Evolutionary conservation across 306 rosid species (phyloP), one percentile per base, ranked within the genome.

Genomic region (Prunus kanzakura): DNA sequence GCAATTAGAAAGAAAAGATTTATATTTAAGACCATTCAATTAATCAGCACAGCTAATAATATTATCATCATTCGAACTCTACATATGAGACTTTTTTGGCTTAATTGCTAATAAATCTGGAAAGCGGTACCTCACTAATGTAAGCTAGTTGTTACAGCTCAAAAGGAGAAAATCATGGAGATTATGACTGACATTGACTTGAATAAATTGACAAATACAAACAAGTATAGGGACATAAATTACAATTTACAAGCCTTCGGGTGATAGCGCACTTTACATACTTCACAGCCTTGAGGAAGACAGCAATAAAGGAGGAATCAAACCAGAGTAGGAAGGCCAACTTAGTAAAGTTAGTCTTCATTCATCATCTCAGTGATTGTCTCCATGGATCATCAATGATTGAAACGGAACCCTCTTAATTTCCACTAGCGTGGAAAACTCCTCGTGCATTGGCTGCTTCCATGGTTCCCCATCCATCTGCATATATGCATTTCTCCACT

Each of bases 401-500:
- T 91, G 96, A 79, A 77, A 87, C 63, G 97, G 97, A 84, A 89
- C 97, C 85, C 88, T 90, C 84, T 87, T 92, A 75, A 96, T 96
- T 57, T 96, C 99, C n/a, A 96, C 90, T 15, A 86, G 84, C 2
- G 98, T 92, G 0, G 98, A 91, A 78, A 73, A 89, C 20, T 91
- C 88, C 54, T 85, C 79, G 80, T 72, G 85, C 87, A 89, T 60
- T 61, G 93, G 93, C 83, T 92, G 99, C 78, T 92, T 93, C 99
- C 99, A 96, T 49, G 99, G 99, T 71, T 96, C 99, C 63, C 99
- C 99, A 55, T 96, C 99, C 98, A 96, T 89, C 82, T 96, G 99
- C 90, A 96, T 67, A 74, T 87, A 93, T 19, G 84, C 82, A 68
- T 91, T 78, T 84, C 70, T 89, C 99, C 98, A 96, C 76, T 85